Conservation (phyloP, 2,329 filamentous ascomycete genomes). For the Graphiopsis chlorocephala region DNA sequence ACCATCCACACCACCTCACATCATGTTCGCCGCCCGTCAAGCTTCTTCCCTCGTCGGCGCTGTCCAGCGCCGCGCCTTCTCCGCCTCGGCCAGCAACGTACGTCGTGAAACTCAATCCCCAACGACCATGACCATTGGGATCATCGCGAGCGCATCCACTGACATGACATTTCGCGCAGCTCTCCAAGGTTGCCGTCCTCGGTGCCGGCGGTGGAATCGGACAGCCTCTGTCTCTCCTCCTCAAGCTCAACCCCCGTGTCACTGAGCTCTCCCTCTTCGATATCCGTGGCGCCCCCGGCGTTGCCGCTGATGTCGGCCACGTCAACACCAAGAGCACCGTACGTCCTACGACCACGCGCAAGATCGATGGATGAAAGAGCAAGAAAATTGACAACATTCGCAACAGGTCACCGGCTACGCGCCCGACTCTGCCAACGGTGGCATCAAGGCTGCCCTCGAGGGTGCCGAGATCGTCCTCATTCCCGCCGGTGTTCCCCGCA, state of each 20-base stretch:
- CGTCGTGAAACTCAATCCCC: slow-evolving; percentile 23
- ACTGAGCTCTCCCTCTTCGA: slow-evolving; percentile 95
- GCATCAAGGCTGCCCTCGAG: slow-evolving; percentile 76
- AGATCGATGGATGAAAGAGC: slow-evolving; percentile 2
- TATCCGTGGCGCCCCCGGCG: slow-evolving; percentile 91
- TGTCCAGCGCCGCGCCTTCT: slow-evolving; percentile 53
- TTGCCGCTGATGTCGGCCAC: slow-evolving; percentile 96
- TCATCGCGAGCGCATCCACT: background rate
- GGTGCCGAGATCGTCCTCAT: slow-evolving; percentile 93
- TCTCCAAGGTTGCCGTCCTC: slow-evolving; percentile 96
- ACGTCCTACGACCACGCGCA: slow-evolving; percentile 24
- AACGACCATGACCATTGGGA: slow-evolving; percentile 10
- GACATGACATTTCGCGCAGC: slow-evolving; percentile 50
- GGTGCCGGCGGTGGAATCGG: slow-evolving; percentile 97
- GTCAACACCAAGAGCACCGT: slow-evolving; percentile 95
- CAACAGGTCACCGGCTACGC: slow-evolving; percentile 78
- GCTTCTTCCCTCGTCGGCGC: slow-evolving; percentile 44
- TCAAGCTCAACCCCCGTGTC: slow-evolving; percentile 97
- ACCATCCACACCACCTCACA: slow-evolving; percentile 1
- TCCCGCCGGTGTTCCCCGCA: slow-evolving; percentile 96
- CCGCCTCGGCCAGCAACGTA: slow-evolving; percentile 52
- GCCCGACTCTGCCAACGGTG: slow-evolving; percentile 60
- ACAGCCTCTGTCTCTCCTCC: slow-evolving; percentile 92
- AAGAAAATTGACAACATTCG: slow-evolving; percentile 4
- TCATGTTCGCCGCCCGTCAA: slow-evolving; percentile 68